Percentiles rank a stretch among this genome's conserved stretches.
These are phyloP conservation scores for Penicillium paneum DNA, from an alignment of 2,329 filamentous ascomycete genomes.

Conservation along the genomic window DNA sequence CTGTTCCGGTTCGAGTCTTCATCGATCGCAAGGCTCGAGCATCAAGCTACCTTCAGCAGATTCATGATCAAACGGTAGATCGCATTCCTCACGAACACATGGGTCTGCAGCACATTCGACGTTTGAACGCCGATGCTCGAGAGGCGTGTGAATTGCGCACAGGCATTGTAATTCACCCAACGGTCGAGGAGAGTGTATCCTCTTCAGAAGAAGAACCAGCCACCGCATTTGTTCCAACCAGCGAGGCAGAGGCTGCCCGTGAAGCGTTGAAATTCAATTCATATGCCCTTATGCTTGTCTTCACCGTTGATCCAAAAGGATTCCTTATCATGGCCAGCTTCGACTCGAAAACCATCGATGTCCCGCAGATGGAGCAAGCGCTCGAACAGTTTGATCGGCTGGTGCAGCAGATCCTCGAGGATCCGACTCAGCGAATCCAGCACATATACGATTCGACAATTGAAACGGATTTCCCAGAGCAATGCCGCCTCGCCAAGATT, in stretches of 20 bases:
- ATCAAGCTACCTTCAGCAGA: slow-evolving; percentile 50
- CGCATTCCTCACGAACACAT: slow-evolving; percentile 62
- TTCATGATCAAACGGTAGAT: slow-evolving; percentile 53
- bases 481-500: neutral
- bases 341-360: slow-evolving; percentile 54
- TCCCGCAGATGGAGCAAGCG: slow-evolving; percentile 46
- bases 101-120: slow-evolving; percentile 48
- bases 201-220: slow-evolving; percentile 37
- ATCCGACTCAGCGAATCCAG: neutral
- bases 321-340: slow-evolving; percentile 63
- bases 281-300: slow-evolving; percentile 62
- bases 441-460: neutral
- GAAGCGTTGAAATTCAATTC: slow-evolving; percentile 56
- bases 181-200: slow-evolving; percentile 9
- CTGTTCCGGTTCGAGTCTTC: slow-evolving; percentile 41
- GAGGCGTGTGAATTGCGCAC: slow-evolving; percentile 39
- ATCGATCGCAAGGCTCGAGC: slow-evolving; percentile 33
- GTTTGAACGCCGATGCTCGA: slow-evolving; percentile 47
- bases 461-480: neutral
- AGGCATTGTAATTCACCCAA: slow-evolving; percentile 19
- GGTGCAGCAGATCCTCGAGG: neutral
- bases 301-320: slow-evolving; percentile 55
- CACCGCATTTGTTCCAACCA: slow-evolving; percentile 53
- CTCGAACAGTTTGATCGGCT: slow-evolving; percentile 48
- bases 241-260: slow-evolving; percentile 56